These are phyloP conservation scores for Colletotrichum filicis DNA, from an alignment of 2,329 filamentous ascomycete species.

Conservation along the genomic window DNA sequence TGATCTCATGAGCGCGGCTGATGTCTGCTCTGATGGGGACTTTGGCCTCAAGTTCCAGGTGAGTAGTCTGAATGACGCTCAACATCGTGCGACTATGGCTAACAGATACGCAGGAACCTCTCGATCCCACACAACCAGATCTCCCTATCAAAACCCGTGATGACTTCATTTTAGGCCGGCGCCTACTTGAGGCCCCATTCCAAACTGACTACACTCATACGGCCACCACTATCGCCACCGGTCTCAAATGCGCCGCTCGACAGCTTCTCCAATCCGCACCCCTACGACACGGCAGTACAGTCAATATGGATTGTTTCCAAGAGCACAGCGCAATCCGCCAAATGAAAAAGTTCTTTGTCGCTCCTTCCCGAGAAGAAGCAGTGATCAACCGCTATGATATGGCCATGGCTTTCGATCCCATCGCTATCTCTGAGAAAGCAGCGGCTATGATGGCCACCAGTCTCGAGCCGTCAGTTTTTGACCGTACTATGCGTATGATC, in stretches of 20 bases:
- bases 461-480: constrained; percentile 79
- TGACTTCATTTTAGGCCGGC: constrained; percentile 61
- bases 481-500: constrained; percentile 74
- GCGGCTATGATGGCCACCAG: constrained; percentile 46
- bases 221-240: constrained; percentile 23
- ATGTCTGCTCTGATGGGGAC: constrained; percentile 65
- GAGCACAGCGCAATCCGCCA: constrained; percentile 47
- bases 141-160: constrained; percentile 59
- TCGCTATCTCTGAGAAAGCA: constrained; percentile 62
- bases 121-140: constrained; percentile 73
- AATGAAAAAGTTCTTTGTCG: constrained; percentile 51
- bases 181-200: constrained; percentile 58
- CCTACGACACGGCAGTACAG: background rate
- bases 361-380: constrained; percentile 36
- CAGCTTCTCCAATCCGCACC: constrained; percentile 16
- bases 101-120: constrained; percentile 49
- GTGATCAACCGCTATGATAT: constrained; percentile 62
- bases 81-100: constrained; percentile 9
- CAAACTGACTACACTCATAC: constrained; percentile 41
- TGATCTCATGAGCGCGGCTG: constrained; percentile 72
- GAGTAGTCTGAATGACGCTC: constrained; percentile 14
- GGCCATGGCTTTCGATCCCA: constrained; percentile 69
- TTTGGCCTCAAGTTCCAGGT: constrained; percentile 55
- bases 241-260: constrained; percentile 27
- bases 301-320: constrained; percentile 38